Conservation (phyloP, 148 eudicot species). For the Chenopodium formosanum region DNA sequence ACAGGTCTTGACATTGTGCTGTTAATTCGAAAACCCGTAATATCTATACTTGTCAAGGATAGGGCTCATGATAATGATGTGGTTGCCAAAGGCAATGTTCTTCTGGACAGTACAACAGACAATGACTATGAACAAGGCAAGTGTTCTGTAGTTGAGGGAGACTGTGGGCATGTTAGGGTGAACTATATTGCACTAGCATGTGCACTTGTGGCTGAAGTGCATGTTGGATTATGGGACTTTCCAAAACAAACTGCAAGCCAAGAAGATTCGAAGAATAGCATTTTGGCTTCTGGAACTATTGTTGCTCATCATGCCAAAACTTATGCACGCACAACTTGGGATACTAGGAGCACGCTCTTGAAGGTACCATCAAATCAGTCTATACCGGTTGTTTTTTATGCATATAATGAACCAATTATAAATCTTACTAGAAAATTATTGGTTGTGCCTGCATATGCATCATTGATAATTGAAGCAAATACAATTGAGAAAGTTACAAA, state of each 20-base stretch:
- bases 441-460: not conserved
- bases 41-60: not conserved
- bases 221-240: no score
- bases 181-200: not conserved
- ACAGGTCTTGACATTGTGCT: not conserved
- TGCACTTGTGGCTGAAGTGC: not conserved
- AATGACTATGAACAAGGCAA: constrained; percentile 1
- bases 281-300: no score
- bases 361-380: no score
- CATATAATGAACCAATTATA: no score
- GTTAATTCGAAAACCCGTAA: not conserved
- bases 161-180: not conserved
- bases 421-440: not conserved
- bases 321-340: no score
- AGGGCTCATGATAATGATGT: not conserved
- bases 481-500: not conserved
- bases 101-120: no score
- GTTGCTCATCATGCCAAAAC: no score
- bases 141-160: not conserved
- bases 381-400: no score
- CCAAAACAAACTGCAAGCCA: not conserved
- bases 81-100: not conserved
- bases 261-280: not conserved
- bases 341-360: no score
- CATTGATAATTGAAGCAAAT: not conserved